phyloP scores from a whole-genome alignment of 164 flowering plant genomes.

The Hamamelis virginiana region DNA sequence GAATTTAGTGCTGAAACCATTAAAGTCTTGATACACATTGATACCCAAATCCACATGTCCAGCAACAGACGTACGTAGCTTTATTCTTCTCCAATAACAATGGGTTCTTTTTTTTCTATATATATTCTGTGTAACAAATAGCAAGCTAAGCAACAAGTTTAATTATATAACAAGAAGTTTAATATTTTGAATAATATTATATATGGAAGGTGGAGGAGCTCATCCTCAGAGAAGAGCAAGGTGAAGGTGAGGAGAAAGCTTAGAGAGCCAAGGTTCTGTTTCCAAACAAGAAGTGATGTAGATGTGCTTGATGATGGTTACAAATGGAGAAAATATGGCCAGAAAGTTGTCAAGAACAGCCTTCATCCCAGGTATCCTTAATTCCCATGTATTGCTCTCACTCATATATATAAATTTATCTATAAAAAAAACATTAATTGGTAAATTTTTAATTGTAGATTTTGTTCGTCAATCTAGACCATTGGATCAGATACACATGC shows the following conservation, averaged over 20 bases:
- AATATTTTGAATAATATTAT: background rate
- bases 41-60: slow-evolving; percentile 7
- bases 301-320: slow-evolving; percentile 95
- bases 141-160: no score
- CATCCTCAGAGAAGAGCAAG: slow-evolving; percentile 55
- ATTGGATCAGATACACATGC: no score
- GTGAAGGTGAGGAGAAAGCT: slow-evolving; percentile 84
- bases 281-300: slow-evolving; percentile 84
- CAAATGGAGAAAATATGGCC: slow-evolving; percentile 95
- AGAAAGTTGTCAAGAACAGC: slow-evolving; percentile 90
- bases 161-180: no score
- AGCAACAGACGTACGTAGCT: background rate
- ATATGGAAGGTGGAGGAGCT: slow-evolving; percentile 61
- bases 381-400: background rate
- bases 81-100: no score
- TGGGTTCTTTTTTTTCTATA: no score
- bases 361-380: slow-evolving; percentile 85
- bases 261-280: slow-evolving; percentile 89
- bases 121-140: background rate
- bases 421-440: no score
- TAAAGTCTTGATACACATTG: slow-evolving; percentile 13
- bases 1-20: background rate
- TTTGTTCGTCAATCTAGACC: no score
- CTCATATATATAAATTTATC: no score
- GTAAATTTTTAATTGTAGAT: no score